Base-by-base conservation (phyloP, 257 asterid species). In the Lycium barbarum region DNA sequence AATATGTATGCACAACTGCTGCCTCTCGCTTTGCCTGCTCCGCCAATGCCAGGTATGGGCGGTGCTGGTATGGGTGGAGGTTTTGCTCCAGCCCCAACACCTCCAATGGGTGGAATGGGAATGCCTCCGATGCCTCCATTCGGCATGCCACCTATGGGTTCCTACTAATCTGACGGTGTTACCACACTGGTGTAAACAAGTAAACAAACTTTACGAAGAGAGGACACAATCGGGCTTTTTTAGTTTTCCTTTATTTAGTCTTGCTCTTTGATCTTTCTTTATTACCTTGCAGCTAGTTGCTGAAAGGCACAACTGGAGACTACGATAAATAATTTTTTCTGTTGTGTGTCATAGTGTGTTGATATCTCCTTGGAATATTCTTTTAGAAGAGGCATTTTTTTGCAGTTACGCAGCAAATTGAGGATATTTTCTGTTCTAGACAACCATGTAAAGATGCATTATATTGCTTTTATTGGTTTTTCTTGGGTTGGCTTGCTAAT, bases 21-120 rank as follows among this genome's bases (percentile, higher is more conserved):
- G 81, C 99, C 99, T 87, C 98, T 97, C 90, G 99, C 99, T 68
- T 89, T 97, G 90, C 99, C 99, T n/a, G 99, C 99, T 15, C 99
- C 99, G 17, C 98, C 98, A 67, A 92, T 93, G 98, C 93, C 97
- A 0, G 97, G 98, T 80, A 91, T 93, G 93, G 94, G 92, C 35
- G 92, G 89, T 40, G 22, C 63, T 76, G 91, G 94, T 17, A 90
- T 92, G 96, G 94, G 96, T 49, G 97, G 95, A n/a, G 96, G 95
- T 81, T 93, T 76, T 55, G 87, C 81, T 20, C 87, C 88, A 49
- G 94, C 93, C 7, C 98, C 89, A 74, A 93, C 92, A 59, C 93
- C 90, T 78, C 82, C n/a, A 45, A 91, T 93, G 97, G 92, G 91
- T 33, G 95, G 99, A 83, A 92, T 92, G 97, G 97, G 98, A 66